Percentiles rank a stretch among this genome's conserved stretches.
These are phyloP conservation scores for Pseudophaeomoniella oleicola DNA, from an alignment of 2,329 filamentous ascomycete genomes.

Conservation along the genomic window DNA sequence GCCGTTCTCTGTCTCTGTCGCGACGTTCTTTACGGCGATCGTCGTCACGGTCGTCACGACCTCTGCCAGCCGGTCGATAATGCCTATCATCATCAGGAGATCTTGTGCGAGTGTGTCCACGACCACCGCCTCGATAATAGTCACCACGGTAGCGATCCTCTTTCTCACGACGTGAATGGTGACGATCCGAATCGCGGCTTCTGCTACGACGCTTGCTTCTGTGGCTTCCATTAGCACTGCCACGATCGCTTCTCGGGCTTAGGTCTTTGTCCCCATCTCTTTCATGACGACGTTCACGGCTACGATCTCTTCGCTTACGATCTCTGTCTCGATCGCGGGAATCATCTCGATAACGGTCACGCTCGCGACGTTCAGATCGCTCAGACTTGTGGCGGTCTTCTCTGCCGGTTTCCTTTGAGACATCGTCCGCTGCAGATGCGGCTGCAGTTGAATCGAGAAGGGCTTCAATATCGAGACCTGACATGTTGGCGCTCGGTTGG, in stretches of 20 bases:
- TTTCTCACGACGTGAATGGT: slow-evolving; percentile 56
- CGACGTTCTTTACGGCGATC: slow-evolving; percentile 36
- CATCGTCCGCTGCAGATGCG: slow-evolving; percentile 23
- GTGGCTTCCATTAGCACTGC: slow-evolving; percentile 53
- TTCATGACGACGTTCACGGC: slow-evolving; percentile 35
- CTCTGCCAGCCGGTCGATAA: slow-evolving; percentile 33
- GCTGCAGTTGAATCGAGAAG: slow-evolving; percentile 75
- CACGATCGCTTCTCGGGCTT: slow-evolving; percentile 60
- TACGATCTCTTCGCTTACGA: slow-evolving; percentile 45
- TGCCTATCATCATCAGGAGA: slow-evolving; percentile 50
- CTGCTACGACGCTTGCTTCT: slow-evolving; percentile 69
- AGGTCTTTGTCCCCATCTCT: slow-evolving; percentile 43
- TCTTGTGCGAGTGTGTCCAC: slow-evolving; percentile 55
- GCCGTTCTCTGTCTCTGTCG: slow-evolving; percentile 31
- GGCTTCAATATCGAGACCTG: slow-evolving; percentile 70
- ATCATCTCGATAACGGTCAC: slow-evolving; percentile 42
- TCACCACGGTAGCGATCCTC: slow-evolving; percentile 45
- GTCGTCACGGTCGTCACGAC: slow-evolving; percentile 30
- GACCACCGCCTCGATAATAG: slow-evolving; percentile 52
- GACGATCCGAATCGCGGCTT: slow-evolving; percentile 62
- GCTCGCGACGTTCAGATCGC: slow-evolving; percentile 38
- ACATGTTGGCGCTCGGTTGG: slow-evolving; percentile 34
- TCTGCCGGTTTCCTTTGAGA: slow-evolving; percentile 34
- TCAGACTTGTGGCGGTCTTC: slow-evolving; percentile 44
- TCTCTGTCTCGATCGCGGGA: slow-evolving; percentile 44